Percentiles rank a stretch among this genome's conserved stretches.
Evolutionary conservation across 2,329 filamentous ascomycete genomes (phyloP).

Genomic region (Blastomyces parvus): DNA sequence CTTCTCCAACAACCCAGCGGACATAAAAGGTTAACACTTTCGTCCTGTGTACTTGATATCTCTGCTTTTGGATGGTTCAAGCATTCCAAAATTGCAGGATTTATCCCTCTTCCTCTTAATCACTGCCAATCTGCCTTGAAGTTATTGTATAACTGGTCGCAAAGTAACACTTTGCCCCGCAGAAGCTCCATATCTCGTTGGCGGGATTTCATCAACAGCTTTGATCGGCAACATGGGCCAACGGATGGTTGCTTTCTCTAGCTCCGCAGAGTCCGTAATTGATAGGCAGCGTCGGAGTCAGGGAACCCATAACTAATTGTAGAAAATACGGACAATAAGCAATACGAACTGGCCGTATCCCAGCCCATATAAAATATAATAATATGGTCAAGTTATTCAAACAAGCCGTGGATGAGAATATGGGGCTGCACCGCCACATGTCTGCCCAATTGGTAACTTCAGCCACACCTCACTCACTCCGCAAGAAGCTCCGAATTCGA

Average conservation of each 20-base stretch:
- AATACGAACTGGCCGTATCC: background rate
- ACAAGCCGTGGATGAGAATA: too few relatives aligned
- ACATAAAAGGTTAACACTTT: background rate
- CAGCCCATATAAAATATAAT: background rate
- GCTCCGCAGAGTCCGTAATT: background rate
- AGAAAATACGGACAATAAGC: background rate
- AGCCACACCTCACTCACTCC: background rate
- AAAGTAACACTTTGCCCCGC: background rate
- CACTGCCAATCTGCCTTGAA: background rate
- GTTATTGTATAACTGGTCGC: background rate
- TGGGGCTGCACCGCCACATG: background rate
- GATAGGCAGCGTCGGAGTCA: background rate
- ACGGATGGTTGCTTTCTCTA: background rate
- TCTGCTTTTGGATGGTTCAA: background rate
- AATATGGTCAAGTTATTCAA: too few relatives aligned
- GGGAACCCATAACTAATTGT: background rate
- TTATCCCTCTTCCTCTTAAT: background rate
- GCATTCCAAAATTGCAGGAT: background rate
- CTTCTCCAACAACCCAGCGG: background rate
- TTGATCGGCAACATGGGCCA: background rate
- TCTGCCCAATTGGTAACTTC: background rate
- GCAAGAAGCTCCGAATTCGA: background rate
- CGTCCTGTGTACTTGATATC: background rate
- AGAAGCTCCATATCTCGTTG: background rate
- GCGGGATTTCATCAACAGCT: background rate